Evolutionary conservation across 139 green algal species (phyloP).

Genomic region (Chlorella vulgaris): DNA sequence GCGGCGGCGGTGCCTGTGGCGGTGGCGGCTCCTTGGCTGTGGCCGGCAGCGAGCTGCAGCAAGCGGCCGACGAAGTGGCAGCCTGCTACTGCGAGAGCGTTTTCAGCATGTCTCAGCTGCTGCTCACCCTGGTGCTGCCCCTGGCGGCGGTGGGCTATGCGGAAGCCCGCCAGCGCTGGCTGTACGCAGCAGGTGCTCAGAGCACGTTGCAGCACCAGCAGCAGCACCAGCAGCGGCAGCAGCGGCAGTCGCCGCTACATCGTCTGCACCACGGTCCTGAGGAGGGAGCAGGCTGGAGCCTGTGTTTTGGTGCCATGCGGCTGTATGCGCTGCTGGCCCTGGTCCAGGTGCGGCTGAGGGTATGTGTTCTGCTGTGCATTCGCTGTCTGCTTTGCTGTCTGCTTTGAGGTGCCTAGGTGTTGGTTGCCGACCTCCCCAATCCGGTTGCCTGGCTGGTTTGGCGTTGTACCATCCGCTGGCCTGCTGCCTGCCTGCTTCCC

Average conservation of each 20-base stretch:
- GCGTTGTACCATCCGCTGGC: too few relatives aligned
- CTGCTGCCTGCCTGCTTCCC: too few relatives aligned
- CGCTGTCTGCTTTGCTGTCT: neutral
- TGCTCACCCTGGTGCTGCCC: constrained; percentile 8
- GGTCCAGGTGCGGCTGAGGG: neutral
- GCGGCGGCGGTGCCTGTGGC: neutral
- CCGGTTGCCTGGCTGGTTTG: too few relatives aligned
- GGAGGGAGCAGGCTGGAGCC: neutral
- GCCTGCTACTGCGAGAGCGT: constrained; percentile 20
- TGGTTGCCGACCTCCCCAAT: too few relatives aligned
- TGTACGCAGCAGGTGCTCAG: neutral
- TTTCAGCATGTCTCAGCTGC: constrained; percentile 2
- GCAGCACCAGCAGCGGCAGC: neutral
- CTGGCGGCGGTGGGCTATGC: neutral
- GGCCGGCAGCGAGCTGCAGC: too few relatives aligned
- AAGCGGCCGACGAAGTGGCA: neutral
- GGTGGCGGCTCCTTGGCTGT: neutral
- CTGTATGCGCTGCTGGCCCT: neutral
- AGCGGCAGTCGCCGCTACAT: neutral
- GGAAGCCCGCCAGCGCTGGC: neutral
- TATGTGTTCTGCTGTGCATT: neutral
- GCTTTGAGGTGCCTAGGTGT: too few relatives aligned
- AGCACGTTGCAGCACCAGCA: neutral
- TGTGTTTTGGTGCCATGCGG: neutral
- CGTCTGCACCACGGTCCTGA: too few relatives aligned